Percentiles rank a stretch among this genome's conserved stretches.
Conservation (phyloP, 1,139 yeast species). For the Suhomyces chickasaworum region DNA sequence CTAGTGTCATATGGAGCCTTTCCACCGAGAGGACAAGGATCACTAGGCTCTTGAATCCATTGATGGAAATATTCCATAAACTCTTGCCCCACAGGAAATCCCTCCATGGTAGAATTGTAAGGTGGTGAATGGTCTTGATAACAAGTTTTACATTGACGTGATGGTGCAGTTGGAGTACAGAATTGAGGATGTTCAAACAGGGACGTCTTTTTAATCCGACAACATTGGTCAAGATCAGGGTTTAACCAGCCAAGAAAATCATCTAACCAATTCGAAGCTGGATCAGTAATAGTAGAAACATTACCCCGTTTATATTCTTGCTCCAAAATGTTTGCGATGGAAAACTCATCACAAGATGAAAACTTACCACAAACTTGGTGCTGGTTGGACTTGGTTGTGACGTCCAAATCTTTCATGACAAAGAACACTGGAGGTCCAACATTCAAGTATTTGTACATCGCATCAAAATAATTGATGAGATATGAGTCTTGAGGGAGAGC, state of each 20-base stretch:
- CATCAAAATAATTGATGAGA: conserved; percentile 75
- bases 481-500: conserved; percentile 87
- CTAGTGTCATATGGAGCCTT: conserved; percentile 84
- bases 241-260: conserved; percentile 86
- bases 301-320: conserved; percentile 75
- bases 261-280: conserved; percentile 90
- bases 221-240: conserved; percentile 85
- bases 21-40: conserved; percentile 94
- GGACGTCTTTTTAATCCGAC: conserved; percentile 57
- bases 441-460: conserved; percentile 69
- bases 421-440: conserved; percentile 93
- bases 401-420: conserved; percentile 66
- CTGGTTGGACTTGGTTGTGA: conserved; percentile 63
- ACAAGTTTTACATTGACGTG: conserved; percentile 74
- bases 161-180: conserved; percentile 70
- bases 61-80: conserved; percentile 72
- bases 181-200: conserved; percentile 36
- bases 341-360: conserved; percentile 76
- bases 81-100: conserved; percentile 75
- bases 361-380: conserved; percentile 84
- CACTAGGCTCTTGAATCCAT: conserved; percentile 86
- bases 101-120: conserved; percentile 78
- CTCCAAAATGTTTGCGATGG: conserved; percentile 81
- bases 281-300: conserved; percentile 70
- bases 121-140: conserved; percentile 55